A percentile compares a stretch with the other conserved stretches of the same genome.
Evolutionary conservation across 2,329 filamentous ascomycete genomes (phyloP).

Genomic region (Pseudocercospora vitis): DNA sequence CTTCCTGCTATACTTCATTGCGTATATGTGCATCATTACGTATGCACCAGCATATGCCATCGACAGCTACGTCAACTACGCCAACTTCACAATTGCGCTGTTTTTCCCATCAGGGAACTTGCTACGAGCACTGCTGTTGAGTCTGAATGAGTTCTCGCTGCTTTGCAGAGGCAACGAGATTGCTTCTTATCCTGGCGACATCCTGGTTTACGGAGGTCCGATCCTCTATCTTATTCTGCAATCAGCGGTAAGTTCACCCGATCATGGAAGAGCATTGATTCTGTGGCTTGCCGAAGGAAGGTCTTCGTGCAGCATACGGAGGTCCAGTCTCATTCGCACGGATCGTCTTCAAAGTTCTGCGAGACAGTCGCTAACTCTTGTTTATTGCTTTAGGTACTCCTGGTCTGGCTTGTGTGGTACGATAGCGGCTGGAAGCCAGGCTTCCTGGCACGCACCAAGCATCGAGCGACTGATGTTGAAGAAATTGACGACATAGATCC

Average conservation of each 20-base stretch:
- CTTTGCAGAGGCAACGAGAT: slow-evolving; percentile 66
- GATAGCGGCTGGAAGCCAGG: slow-evolving; percentile 68
- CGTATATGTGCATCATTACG: slow-evolving; percentile 55
- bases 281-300: no score
- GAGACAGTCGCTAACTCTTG: no score
- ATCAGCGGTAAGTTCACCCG: no score
- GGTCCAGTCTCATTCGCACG: no score
- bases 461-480: slow-evolving; percentile 45
- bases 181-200: slow-evolving; percentile 66
- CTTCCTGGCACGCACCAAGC: slow-evolving; percentile 53
- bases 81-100: slow-evolving; percentile 72
- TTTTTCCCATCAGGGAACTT: slow-evolving; percentile 77
- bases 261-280: no score
- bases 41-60: slow-evolving; percentile 70
- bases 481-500: slow-evolving; percentile 46
- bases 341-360: no score
- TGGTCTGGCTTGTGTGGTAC: slow-evolving; percentile 72
- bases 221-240: slow-evolving; percentile 81
- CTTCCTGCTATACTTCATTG: slow-evolving; percentile 52
- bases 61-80: slow-evolving; percentile 65
- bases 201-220: slow-evolving; percentile 76
- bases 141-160: slow-evolving; percentile 80
- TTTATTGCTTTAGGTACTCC: no score
- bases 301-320: no score
- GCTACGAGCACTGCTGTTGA: slow-evolving; percentile 70